These are phyloP conservation scores for Ustilago esculenta DNA, from an alignment of 1,284 basidiomycete genomes.

Conservation along the genomic window DNA sequence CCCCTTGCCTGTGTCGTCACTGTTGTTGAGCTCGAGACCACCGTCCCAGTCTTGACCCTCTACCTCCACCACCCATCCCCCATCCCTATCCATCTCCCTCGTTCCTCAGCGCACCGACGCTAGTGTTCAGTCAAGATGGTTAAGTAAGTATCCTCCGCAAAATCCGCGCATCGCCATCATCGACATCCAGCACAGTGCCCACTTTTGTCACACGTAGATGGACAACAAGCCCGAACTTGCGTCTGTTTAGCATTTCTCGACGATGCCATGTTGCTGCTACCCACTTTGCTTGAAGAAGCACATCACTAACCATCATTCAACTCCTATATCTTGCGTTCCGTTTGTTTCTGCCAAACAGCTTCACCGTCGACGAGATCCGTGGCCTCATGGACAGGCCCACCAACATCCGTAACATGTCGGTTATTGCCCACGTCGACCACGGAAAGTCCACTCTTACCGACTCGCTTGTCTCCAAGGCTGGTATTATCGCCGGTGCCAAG, in stretches of 20 bases:
- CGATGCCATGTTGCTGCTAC: too few relatives aligned
- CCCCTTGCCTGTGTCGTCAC: constrained; percentile 5
- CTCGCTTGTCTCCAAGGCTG: constrained; percentile 98
- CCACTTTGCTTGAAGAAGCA: too few relatives aligned
- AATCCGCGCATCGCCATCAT: background rate
- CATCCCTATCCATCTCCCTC: constrained; percentile 38
- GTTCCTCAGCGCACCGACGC: constrained; percentile 40
- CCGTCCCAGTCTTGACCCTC: constrained; percentile 11
- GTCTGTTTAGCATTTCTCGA: background rate
- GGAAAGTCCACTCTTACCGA: constrained; percentile 99
- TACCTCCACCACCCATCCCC: constrained; percentile 23
- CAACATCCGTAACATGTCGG: constrained; percentile 93
- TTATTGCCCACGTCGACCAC: constrained; percentile 81
- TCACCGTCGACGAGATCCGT: constrained; percentile 79
- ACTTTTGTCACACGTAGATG: too few relatives aligned
- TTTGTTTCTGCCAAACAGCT: constrained; percentile 43
- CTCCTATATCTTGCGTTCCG: background rate
- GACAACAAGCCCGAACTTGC: too few relatives aligned
- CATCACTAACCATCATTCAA: constrained; percentile 19
- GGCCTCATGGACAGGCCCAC: constrained; percentile 86
- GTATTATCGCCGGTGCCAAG: constrained; percentile 96
- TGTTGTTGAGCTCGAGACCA: constrained; percentile 11
- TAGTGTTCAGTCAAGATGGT: constrained; percentile 56
- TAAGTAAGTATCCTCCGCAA: constrained; percentile 46
- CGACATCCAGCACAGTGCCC: too few relatives aligned